These are phyloP conservation scores for Sicyos edulis DNA, from an alignment of 306 rosid species.

Conservation along the genomic window DNA sequence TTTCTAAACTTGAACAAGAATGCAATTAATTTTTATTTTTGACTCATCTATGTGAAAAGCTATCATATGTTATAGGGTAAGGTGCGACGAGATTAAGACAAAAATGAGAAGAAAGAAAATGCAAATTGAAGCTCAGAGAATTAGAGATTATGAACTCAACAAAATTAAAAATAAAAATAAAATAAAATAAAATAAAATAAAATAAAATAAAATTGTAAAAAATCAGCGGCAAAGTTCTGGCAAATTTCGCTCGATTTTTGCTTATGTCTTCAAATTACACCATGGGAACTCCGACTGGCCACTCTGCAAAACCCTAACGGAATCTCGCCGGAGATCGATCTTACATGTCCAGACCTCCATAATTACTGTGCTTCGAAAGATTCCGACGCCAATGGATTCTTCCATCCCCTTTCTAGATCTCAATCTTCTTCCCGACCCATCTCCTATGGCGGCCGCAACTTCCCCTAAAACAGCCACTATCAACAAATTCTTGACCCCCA, in stretches of 20 bases:
- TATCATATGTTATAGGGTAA: too few relatives aligned
- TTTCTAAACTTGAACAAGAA: too few relatives aligned
- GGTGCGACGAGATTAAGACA: background rate
- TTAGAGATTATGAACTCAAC: background rate
- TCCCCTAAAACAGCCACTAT: conserved; percentile 6
- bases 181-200: background rate
- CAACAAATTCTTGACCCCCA: conserved; percentile 32
- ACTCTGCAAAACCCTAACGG: conserved; percentile 24
- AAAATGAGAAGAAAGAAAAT: background rate
- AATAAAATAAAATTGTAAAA: background rate
- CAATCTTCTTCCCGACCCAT: conserved; percentile 39
- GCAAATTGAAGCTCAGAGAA: background rate
- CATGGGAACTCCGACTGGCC: conserved; percentile 27
- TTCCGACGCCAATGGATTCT: conserved; percentile 42
- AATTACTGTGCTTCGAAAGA: conserved; percentile 1
- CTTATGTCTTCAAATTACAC: conserved; percentile 26
- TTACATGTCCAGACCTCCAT: conserved; percentile 22
- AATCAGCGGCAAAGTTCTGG: background rate
- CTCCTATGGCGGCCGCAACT: conserved; percentile 26
- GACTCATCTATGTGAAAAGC: too few relatives aligned
- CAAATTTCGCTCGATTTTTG: background rate
- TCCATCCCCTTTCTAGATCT: conserved; percentile 46
- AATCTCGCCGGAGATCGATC: background rate
- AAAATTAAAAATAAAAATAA: too few relatives aligned
- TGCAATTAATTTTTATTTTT: too few relatives aligned